phyloP scores from a whole-genome alignment of 495 filamentous ascomycete genomes.

The Aspergillus cavernicola region DNA sequence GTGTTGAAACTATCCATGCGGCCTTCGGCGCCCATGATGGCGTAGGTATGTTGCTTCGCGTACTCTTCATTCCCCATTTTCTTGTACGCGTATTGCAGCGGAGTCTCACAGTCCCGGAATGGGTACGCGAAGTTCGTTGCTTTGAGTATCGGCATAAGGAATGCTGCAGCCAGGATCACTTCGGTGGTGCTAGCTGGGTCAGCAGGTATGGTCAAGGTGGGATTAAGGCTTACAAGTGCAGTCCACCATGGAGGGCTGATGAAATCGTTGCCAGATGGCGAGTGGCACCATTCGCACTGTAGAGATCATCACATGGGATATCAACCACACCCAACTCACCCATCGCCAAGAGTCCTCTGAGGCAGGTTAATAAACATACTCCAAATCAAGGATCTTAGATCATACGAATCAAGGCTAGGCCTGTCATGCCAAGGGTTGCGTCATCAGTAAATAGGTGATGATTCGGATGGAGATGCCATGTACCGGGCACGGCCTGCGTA shows the following conservation, averaged over 20 bases:
- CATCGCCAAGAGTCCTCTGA: constrained; percentile 36
- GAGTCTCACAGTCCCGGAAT: constrained; percentile 30
- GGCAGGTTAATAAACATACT: too few species aligned
- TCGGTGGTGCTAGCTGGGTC: constrained; percentile 29
- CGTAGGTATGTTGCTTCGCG: constrained; percentile 32
- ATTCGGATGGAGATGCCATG: not conserved
- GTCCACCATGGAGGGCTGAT: constrained; percentile 34
- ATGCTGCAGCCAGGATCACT: constrained; percentile 31
- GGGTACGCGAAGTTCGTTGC: constrained; percentile 34
- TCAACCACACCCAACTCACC: constrained; percentile 33
- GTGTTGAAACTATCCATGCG: constrained; percentile 42
- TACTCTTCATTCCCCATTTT: constrained; percentile 31
- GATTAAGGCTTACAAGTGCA: constrained; percentile 31
- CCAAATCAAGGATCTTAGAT: too few species aligned
- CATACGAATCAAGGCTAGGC: too few species aligned
- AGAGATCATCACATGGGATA: constrained; percentile 24
- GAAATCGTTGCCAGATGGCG: constrained; percentile 32
- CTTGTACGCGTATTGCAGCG: constrained; percentile 33
- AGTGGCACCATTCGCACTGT: constrained; percentile 31
- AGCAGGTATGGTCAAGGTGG: too few species aligned
- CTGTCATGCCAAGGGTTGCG: not conserved
- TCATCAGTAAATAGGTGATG: not conserved
- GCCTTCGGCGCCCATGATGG: constrained; percentile 34
- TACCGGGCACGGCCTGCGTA: not conserved
- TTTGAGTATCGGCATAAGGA: constrained; percentile 34